Base-by-base conservation (phyloP, 148 eudicot species). In the Amaranthus palmeri region DNA sequence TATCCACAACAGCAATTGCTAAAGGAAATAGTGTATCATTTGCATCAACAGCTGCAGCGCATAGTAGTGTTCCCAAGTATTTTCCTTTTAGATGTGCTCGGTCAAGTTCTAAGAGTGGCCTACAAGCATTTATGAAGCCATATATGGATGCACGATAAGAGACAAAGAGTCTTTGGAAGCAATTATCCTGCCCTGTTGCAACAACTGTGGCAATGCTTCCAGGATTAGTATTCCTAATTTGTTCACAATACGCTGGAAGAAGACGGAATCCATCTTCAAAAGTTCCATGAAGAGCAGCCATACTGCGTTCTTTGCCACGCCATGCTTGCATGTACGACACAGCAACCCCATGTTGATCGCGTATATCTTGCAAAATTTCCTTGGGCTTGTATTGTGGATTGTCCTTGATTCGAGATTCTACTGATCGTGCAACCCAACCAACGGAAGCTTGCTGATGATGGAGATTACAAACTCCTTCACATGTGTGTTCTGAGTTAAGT, bases 271-370 rank as follows among this genome's bases (percentile, higher is more conserved):
- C 99, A 67, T 95, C 96, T 74, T 95, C 99, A 75, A 80, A 95
- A 40, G 99, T 91, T 67, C 99, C 99, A 62, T 92, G 99, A 54
- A 95, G 79, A 47, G 97, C 93, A 68, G 99, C 93, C 99, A 95
- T 95, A 78, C 97, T 95, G 15, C 99, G 87, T 74, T 95, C 99
- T 83, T 92, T 95, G 48, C 99, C 99, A 65, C 99, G 83, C 99
- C 99, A 95, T 11, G 99, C 99, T 78, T 95, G 99, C 99, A 91
- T 95, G 79, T 95, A 95, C 47, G 99, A 88, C 54, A 95, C 97
- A 46, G 99, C 93, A 72, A 95, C 96, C n/a, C 99, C 99, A 85
- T 95, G 99, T 74, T 86, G 90, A 73, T 88, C 88, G 56, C 86
- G 88, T 52, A 95, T 95, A 78, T 95, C 99, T 81, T 92, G 91